Evolutionary conservation across 208 protist species (phyloP).

Genomic region (Borovskyia barvae): DNA sequence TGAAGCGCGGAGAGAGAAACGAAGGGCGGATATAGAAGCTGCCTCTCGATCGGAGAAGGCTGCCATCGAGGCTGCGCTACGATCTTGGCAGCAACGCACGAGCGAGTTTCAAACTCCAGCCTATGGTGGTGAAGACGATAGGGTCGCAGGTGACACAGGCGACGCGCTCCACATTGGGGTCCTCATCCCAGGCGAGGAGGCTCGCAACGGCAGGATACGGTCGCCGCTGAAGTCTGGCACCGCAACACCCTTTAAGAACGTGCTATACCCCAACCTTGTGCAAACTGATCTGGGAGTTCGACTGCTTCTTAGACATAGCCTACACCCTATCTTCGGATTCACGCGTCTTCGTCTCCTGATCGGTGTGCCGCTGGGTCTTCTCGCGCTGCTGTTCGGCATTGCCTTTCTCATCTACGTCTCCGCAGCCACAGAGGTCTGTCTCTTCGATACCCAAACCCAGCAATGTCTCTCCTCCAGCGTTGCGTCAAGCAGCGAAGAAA

Average conservation of each 20-base stretch:
- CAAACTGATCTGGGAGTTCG: conserved; percentile 49
- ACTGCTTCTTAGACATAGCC: conserved; percentile 37
- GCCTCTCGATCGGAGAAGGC: conserved; percentile 8
- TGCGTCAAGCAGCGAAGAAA: neutral
- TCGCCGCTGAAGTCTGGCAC: conserved; percentile 2
- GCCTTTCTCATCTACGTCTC: conserved; percentile 40
- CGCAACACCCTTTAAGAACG: conserved; percentile 37
- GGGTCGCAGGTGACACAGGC: neutral
- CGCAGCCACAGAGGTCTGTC: conserved; percentile 25
- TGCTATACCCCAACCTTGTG: conserved; percentile 67
- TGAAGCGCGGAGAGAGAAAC: conserved; percentile 3
- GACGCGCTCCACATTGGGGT: neutral
- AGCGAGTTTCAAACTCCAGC: too few species aligned
- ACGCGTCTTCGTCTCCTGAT: conserved; percentile 34
- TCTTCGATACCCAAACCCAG: conserved; percentile 1
- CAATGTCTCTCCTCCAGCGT: conserved; percentile 5
- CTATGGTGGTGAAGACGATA: too few species aligned
- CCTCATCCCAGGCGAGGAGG: neutral
- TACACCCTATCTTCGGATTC: conserved; percentile 30
- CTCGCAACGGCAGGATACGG: neutral
- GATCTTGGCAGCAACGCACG: conserved; percentile 12
- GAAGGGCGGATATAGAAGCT: neutral
- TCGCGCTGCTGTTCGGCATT: conserved; percentile 37
- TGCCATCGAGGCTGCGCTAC: conserved; percentile 11
- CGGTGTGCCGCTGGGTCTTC: conserved; percentile 33